phyloP scores from a whole-genome alignment of 306 rosid genomes.

The Betula pendula region DNA sequence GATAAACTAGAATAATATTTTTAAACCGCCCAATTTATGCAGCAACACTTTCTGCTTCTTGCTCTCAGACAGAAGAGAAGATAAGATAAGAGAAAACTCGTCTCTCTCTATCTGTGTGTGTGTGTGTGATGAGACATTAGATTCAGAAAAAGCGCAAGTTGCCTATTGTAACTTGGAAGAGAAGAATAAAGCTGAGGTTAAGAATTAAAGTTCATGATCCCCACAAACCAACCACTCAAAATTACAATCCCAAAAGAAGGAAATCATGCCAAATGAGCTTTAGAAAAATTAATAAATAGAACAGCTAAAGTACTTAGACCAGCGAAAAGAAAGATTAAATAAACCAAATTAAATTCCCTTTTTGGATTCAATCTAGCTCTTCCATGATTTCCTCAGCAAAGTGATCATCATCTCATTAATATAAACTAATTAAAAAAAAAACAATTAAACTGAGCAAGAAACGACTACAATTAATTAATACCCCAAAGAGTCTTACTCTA shows the following conservation, averaged over 20 bases:
- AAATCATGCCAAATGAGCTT: background rate
- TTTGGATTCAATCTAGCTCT: slow-evolving; percentile 38
- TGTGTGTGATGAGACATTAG: slow-evolving; percentile 42
- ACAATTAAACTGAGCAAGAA: slow-evolving; percentile 14
- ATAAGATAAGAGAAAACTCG: slow-evolving; percentile 23
- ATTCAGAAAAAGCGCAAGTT: slow-evolving; percentile 30
- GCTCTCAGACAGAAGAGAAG: slow-evolving; percentile 61
- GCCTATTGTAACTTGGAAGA: slow-evolving; percentile 5
- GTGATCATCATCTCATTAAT: slow-evolving; percentile 57
- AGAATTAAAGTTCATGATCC: background rate
- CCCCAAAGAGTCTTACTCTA: slow-evolving; percentile 38
- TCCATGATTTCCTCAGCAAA: slow-evolving; percentile 49
- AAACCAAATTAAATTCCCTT: slow-evolving; percentile 20
- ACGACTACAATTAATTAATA: slow-evolving; percentile 39
- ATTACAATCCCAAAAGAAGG: slow-evolving; percentile 10
- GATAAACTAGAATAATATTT: slow-evolving; percentile 41
- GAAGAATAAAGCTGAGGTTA: background rate
- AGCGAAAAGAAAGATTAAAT: slow-evolving; percentile 3
- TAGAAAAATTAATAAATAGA: background rate
- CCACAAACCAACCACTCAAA: background rate
- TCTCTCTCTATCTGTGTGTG: slow-evolving; percentile 8
- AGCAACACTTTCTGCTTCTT: slow-evolving; percentile 80
- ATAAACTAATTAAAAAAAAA: slow-evolving; percentile 43
- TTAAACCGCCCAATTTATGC: slow-evolving; percentile 30
- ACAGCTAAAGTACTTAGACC: background rate